A percentile compares a stretch with the other conserved stretches of the same genome.
Conservation (phyloP, 805 yeast genomes). For the Wickerhamiella slavikovae region DNA sequence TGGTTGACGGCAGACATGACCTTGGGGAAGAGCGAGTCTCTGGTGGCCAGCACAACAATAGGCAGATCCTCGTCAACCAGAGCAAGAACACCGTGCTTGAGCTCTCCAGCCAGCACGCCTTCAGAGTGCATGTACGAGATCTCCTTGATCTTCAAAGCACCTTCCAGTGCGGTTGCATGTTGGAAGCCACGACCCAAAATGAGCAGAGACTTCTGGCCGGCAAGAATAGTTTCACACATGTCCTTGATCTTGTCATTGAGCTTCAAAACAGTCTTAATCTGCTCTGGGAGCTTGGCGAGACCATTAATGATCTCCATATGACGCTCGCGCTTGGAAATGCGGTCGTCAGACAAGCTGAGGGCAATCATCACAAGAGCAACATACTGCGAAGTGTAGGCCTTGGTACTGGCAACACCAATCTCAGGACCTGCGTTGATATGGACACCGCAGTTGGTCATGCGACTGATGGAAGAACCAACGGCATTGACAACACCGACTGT, state of each 20-base stretch:
- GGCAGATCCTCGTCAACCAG: conserved; percentile 88
- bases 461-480: conserved; percentile 91
- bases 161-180: conserved; percentile 92
- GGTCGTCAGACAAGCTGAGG: conserved; percentile 79
- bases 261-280: conserved; percentile 55
- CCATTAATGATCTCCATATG: conserved; percentile 76
- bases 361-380: conserved; percentile 96
- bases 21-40: conserved; percentile 91
- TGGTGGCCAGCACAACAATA: conserved; percentile 85
- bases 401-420: conserved; percentile 97
- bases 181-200: conserved; percentile 96
- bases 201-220: conserved; percentile 68
- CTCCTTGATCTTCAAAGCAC: conserved; percentile 95
- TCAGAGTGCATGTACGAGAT: conserved; percentile 98
- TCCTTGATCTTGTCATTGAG: conserved; percentile 56
- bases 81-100: conserved; percentile 96
- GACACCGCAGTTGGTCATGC: conserved; percentile 97
- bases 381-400: conserved; percentile 96
- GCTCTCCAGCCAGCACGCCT: conserved; percentile 97
- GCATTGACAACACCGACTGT: conserved; percentile 95
- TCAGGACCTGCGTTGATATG: conserved; percentile 99
- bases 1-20: conserved; percentile 90
- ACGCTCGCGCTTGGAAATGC: conserved; percentile 54
- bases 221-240: conserved; percentile 52
- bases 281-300: conserved; percentile 61